Evolutionary conservation across 805 yeast genomes (phyloP).

Genomic region (Phaffomyces opuntiae): DNA sequence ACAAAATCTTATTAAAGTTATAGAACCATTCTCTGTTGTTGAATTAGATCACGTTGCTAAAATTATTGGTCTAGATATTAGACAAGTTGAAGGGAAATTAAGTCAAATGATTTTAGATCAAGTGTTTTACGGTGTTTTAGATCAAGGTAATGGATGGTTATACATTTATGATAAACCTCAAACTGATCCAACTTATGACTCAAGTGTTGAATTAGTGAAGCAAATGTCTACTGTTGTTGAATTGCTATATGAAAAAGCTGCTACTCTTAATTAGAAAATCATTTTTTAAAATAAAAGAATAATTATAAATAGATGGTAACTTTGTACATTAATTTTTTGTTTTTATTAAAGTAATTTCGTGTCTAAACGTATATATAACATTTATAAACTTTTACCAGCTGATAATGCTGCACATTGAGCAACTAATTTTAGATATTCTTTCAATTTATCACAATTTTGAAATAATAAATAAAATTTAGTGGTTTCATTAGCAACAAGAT

Average conservation of each 20-base stretch:
- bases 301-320: neutral
- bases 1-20: conserved; percentile 87
- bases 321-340: too few species aligned
- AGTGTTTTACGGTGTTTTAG: conserved; percentile 92
- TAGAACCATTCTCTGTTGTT: conserved; percentile 95
- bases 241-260: conserved; percentile 87
- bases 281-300: neutral
- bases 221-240: conserved; percentile 87
- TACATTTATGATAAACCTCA: conserved; percentile 85
- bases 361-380: too few species aligned
- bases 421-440: conserved; percentile 42
- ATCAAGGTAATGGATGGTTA: conserved; percentile 98
- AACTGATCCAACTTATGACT: conserved; percentile 81
- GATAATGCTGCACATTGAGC: conserved; percentile 55
- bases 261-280: conserved; percentile 53
- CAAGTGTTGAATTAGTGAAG: conserved; percentile 79
- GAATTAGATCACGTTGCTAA: conserved; percentile 85
- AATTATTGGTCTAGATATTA: conserved; percentile 78
- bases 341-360: neutral
- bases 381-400: conserved; percentile 32
- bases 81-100: conserved; percentile 88
- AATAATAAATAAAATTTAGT: conserved; percentile 58
- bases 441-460: conserved; percentile 44
- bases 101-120: conserved; percentile 95
- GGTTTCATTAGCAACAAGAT: conserved; percentile 60